These are phyloP conservation scores for Pseudonectria buxi DNA, from an alignment of 2,329 filamentous ascomycete genomes.

Conservation along the genomic window DNA sequence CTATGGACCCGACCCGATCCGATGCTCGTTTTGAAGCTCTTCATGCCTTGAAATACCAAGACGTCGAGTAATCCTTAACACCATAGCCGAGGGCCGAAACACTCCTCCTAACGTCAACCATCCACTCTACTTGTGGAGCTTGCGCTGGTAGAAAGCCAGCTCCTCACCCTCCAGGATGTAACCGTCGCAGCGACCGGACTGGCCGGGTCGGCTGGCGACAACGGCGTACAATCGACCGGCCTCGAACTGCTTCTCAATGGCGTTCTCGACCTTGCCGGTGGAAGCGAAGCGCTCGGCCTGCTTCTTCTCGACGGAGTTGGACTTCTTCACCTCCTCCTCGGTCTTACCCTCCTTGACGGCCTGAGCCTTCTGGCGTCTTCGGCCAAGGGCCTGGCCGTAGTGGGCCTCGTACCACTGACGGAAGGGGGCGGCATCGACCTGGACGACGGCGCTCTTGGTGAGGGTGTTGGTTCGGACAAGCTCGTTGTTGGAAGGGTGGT, in stretches of 20 bases:
- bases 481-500: slow-evolving; percentile 99
- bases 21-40: slow-evolving; percentile 31
- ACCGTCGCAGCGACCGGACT: slow-evolving; percentile 93
- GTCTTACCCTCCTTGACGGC: slow-evolving; percentile 52
- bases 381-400: slow-evolving; percentile 87
- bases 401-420: slow-evolving; percentile 99
- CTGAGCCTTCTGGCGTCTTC: slow-evolving; percentile 82
- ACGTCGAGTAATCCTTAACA: slow-evolving; percentile 33
- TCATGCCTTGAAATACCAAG: slow-evolving; percentile 30
- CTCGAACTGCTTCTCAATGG: slow-evolving; percentile 98
- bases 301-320: slow-evolving; percentile 94
- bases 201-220: slow-evolving; percentile 85
- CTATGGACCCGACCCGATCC: slow-evolving; percentile 33
- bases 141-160: slow-evolving; percentile 99
- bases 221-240: slow-evolving; percentile 95
- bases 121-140: slow-evolving; percentile 85
- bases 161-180: slow-evolving; percentile 99
- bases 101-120: slow-evolving; percentile 14
- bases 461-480: slow-evolving; percentile 99
- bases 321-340: slow-evolving; percentile 78
- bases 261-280: slow-evolving; percentile 83
- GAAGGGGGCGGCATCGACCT: slow-evolving; percentile 98
- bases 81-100: slow-evolving; percentile 26
- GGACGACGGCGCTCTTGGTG: slow-evolving; percentile 97
- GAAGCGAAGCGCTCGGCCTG: slow-evolving; percentile 78